Evolutionary conservation across 345 rosid species (phyloP).

Genomic region (Hevea brasiliensis): DNA sequence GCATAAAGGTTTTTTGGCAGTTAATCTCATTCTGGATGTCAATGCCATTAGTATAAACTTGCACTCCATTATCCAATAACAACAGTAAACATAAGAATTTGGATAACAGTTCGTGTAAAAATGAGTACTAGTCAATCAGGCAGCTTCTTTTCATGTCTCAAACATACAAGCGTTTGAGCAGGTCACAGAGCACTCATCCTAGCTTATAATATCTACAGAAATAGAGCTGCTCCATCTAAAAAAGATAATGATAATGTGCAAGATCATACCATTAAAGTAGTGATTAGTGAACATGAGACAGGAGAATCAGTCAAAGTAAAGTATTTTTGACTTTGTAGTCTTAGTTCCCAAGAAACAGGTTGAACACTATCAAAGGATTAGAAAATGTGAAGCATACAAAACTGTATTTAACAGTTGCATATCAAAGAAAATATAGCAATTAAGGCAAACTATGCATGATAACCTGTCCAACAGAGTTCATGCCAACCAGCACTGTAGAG

Average conservation of each 20-base stretch:
- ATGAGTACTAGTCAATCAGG: background rate
- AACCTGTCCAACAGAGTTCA: slow-evolving; percentile 85
- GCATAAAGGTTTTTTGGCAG: background rate
- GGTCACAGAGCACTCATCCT: background rate
- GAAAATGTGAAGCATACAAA: background rate
- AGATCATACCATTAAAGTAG: no score
- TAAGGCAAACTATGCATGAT: background rate
- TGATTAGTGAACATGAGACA: no score
- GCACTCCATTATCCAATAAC: background rate
- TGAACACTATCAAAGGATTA: background rate
- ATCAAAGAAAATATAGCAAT: slow-evolving; percentile 2
- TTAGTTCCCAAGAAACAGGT: background rate
- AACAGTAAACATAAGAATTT: background rate
- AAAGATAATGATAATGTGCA: no score
- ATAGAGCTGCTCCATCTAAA: background rate
- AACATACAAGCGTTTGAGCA: no score
- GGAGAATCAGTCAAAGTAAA: no score
- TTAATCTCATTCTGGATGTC: background rate
- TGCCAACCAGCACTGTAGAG: slow-evolving; percentile 78
- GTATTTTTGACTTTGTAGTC: background rate
- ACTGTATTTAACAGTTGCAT: background rate
- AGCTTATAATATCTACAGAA: background rate
- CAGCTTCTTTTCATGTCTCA: background rate
- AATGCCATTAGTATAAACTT: background rate
- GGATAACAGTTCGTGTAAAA: background rate